Percentiles rank a stretch among this genome's conserved stretches.
Evolutionary conservation across 2,329 filamentous ascomycete species (phyloP).

Genomic region (Cytospora chrysosperma): DNA sequence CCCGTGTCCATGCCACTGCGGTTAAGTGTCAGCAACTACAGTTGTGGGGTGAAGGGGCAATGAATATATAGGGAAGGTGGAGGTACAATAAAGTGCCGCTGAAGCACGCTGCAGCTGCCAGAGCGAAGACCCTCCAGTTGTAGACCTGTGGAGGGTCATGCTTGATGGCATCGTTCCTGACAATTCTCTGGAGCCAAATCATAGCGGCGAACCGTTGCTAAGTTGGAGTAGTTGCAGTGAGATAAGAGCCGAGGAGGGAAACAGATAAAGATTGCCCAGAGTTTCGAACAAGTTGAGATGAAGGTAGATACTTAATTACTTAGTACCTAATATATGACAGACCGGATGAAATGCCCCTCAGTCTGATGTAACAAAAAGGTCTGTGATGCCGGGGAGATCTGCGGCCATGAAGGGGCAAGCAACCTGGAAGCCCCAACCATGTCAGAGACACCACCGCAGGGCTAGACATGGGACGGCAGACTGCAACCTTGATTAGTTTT

Average conservation of each 20-base stretch:
- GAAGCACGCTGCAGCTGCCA: conserved; percentile 55
- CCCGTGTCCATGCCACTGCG: conserved; percentile 14
- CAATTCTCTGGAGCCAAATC: conserved; percentile 37
- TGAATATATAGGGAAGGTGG: background rate
- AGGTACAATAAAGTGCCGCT: conserved; percentile 27
- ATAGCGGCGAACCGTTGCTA: background rate
- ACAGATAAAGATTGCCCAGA: background rate
- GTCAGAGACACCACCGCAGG: background rate
- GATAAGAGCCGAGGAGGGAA: background rate
- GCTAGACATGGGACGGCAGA: background rate
- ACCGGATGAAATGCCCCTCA: background rate
- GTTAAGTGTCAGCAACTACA: background rate
- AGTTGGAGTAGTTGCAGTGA: background rate
- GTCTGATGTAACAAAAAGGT: background rate
- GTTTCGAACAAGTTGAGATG: background rate
- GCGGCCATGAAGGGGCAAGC: no score
- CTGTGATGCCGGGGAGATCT: background rate
- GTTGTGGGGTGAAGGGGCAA: background rate
- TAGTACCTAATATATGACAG: background rate
- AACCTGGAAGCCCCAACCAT: no score
- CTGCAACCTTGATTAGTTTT: background rate
- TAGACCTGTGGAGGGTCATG: conserved; percentile 67
- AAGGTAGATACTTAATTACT: background rate
- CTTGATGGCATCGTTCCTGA: conserved; percentile 62
- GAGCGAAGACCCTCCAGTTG: conserved; percentile 65